These are phyloP conservation scores for Dittrichia graveolens DNA, from an alignment of 129 eudicot species.

Conservation along the genomic window DNA sequence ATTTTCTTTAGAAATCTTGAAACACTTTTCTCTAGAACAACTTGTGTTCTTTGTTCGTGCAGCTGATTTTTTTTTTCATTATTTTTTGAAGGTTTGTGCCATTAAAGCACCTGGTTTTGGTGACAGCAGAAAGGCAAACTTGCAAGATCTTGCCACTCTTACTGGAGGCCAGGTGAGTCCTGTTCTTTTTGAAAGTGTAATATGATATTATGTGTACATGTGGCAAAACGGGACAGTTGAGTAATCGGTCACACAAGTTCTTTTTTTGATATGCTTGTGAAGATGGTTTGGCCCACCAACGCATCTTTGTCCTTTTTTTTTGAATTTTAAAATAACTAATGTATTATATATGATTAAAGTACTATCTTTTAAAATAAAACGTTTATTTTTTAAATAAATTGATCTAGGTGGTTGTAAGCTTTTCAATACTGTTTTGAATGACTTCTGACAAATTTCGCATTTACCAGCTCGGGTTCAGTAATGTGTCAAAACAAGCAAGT, in stretches of 20 bases:
- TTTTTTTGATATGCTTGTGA: background rate
- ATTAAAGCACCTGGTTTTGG: conserved; percentile 96
- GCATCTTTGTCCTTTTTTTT: background rate
- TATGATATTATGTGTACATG: background rate
- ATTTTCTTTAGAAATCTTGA: background rate
- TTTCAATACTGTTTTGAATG: background rate
- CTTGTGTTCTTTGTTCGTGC: background rate
- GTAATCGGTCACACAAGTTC: background rate
- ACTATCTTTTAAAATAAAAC: background rate
- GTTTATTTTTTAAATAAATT: background rate
- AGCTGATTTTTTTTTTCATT: conserved; percentile 6
- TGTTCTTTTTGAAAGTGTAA: background rate
- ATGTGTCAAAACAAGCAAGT: too few relatives aligned
- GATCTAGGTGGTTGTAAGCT: background rate
- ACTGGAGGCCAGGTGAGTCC: conserved; percentile 74
- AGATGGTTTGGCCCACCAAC: background rate
- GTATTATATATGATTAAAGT: background rate
- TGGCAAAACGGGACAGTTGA: conserved; percentile 4
- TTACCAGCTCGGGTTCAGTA: background rate
- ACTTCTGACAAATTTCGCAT: background rate
- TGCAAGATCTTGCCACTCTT: conserved; percentile 81
- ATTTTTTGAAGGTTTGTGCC: conserved; percentile 59
- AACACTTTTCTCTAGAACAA: background rate
- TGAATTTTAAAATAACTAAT: background rate
- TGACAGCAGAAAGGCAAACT: conserved; percentile 70